Conservation (phyloP, 75 land plant species). For the Picea sitchensis region DNA sequence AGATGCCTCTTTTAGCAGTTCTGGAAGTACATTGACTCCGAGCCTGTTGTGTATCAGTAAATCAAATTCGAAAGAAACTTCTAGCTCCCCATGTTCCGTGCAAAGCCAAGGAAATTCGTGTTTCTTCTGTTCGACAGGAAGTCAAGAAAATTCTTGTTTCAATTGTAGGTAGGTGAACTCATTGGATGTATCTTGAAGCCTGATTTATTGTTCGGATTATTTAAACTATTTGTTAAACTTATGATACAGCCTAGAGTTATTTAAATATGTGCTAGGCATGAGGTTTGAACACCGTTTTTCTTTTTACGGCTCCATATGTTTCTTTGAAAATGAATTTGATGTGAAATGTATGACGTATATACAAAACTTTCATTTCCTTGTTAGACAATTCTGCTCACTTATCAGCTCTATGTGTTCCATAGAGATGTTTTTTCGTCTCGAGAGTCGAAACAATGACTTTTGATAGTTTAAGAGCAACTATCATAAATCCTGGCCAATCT, state of each 20-base stretch:
- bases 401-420: too few species aligned
- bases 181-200: neutral
- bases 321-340: too few species aligned
- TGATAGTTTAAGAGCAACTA: too few species aligned
- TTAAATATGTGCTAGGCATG: neutral
- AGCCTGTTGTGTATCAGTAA: neutral
- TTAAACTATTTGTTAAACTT: neutral
- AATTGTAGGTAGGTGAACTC: neutral
- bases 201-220: neutral
- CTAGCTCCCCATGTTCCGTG: neutral
- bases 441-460: too few species aligned
- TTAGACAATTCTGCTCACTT: too few species aligned
- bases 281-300: neutral
- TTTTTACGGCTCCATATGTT: too few species aligned
- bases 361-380: too few species aligned
- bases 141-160: slow-evolving; percentile 5
- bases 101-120: neutral
- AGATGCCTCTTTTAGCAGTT: neutral
- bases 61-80: slow-evolving; percentile 3
- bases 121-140: neutral
- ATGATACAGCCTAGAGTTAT: neutral
- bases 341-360: too few species aligned
- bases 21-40: neutral
- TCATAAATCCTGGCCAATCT: too few species aligned
- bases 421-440: too few species aligned